Percentiles rank a stretch among this genome's conserved stretches.
Conservation (phyloP, 805 yeast species). For the Yarrowia divulgata region DNA sequence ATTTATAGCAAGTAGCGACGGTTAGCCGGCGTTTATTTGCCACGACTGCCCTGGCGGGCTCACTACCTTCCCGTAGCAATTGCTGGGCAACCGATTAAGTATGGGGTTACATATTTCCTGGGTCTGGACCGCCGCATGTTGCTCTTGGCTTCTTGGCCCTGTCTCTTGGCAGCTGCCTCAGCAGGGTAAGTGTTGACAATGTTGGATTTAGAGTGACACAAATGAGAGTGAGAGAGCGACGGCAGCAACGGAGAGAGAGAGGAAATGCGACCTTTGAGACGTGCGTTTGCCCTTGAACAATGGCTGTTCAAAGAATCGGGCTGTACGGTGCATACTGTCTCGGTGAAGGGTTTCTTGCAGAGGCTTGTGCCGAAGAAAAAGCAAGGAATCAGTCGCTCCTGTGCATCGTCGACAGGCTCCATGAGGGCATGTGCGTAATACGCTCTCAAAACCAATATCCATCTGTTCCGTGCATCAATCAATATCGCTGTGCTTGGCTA, state of each 20-base stretch:
- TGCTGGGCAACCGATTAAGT: constrained; percentile 8
- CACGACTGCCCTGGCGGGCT: neutral
- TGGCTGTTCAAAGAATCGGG: no score
- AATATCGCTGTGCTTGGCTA: neutral
- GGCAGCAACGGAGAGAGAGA: neutral
- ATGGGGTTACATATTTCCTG: neutral
- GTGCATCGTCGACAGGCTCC: no score
- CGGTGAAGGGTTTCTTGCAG: no score
- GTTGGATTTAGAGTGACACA: neutral
- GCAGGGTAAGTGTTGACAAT: constrained; percentile 3
- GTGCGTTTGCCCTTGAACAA: neutral
- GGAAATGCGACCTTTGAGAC: neutral
- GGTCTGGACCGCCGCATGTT: neutral
- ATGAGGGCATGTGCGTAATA: no score
- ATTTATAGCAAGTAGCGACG: neutral
- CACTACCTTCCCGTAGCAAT: neutral
- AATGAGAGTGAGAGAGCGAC: neutral
- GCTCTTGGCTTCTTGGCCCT: neutral
- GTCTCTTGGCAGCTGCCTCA: constrained; percentile 10
- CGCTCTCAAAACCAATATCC: neutral
- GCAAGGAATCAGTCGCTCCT: no score
- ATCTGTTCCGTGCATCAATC: neutral
- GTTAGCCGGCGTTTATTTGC: neutral
- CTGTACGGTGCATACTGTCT: no score
- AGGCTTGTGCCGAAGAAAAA: no score